Conservation (phyloP, 495 filamentous ascomycete species). For the Penicillium mononematosum region DNA sequence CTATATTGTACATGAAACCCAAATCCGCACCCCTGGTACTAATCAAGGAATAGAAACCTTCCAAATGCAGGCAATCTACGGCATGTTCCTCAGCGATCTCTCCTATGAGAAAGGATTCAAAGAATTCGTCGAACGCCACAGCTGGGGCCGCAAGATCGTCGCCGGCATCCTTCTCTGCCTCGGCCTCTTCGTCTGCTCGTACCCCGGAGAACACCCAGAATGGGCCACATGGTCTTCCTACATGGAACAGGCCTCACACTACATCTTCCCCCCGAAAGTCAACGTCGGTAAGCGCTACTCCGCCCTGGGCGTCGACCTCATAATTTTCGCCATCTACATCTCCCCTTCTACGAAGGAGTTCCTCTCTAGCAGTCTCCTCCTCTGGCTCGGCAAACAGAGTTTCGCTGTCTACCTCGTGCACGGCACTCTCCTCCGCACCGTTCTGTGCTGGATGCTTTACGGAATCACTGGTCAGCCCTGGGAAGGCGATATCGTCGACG, state of each 20-base stretch:
- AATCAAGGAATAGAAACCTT: conserved; percentile 38
- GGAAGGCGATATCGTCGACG: conserved; percentile 40
- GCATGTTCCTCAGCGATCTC: conserved; percentile 64
- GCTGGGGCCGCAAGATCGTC: conserved; percentile 60
- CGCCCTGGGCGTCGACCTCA: conserved; percentile 58
- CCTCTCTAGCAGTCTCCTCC: conserved; percentile 55
- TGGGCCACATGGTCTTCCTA: conserved; percentile 58
- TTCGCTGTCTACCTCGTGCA: conserved; percentile 71
- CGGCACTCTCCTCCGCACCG: conserved; percentile 60
- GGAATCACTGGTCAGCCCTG: conserved; percentile 54
- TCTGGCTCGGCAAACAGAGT: conserved; percentile 67
- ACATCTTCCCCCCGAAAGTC: conserved; percentile 56
- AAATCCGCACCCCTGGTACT: not conserved
- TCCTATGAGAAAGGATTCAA: conserved; percentile 20
- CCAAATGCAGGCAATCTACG: conserved; percentile 63
- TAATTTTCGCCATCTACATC: conserved; percentile 58
- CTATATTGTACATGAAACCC: not conserved
- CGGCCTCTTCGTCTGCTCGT: conserved; percentile 61
- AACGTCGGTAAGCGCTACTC: conserved; percentile 55
- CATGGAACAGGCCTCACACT: conserved; percentile 45
- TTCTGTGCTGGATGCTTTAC: conserved; percentile 64
- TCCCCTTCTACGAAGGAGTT: conserved; percentile 55
- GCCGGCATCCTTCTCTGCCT: conserved; percentile 55
- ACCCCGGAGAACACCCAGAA: conserved; percentile 60
- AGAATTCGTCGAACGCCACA: conserved; percentile 36